Conservation (phyloP, 2,329 filamentous ascomycete species). For the Sporothrix humicola region DNA sequence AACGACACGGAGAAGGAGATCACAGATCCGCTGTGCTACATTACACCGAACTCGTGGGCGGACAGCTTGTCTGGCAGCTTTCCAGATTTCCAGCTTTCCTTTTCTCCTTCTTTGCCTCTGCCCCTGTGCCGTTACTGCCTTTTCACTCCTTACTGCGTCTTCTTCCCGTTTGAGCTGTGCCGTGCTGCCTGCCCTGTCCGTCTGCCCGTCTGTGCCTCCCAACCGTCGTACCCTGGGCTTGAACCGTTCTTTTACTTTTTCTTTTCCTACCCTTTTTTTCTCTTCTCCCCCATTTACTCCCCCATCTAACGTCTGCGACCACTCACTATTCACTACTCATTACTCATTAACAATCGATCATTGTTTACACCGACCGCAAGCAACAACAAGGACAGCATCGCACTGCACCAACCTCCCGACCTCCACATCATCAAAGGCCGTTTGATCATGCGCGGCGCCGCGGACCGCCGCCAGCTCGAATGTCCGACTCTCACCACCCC, state of each 20-base stretch:
- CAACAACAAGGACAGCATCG: not conserved
- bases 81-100: not conserved
- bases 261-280: not conserved
- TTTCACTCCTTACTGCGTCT: too few species aligned
- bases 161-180: too few species aligned
- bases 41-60: conserved; percentile 1
- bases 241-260: not conserved
- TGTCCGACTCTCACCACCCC: conserved; percentile 36
- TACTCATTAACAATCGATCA: too few species aligned
- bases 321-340: not conserved
- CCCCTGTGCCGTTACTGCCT: not conserved
- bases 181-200: too few species aligned
- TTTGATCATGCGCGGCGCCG: conserved; percentile 21
- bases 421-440: not conserved
- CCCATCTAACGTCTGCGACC: not conserved
- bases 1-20: too few species aligned
- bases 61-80: conserved; percentile 24
- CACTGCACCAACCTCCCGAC: not conserved
- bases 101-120: conserved; percentile 1
- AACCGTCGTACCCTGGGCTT: not conserved
- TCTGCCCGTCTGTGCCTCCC: too few species aligned
- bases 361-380: not conserved
- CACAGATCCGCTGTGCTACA: conserved; percentile 4
- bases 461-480: conserved; percentile 22
- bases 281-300: conserved; percentile 9